A percentile compares a stretch with the other conserved stretches of the same genome.
Conservation (phyloP, 2,329 filamentous ascomycete genomes). For the Colletotrichum tabaci region DNA sequence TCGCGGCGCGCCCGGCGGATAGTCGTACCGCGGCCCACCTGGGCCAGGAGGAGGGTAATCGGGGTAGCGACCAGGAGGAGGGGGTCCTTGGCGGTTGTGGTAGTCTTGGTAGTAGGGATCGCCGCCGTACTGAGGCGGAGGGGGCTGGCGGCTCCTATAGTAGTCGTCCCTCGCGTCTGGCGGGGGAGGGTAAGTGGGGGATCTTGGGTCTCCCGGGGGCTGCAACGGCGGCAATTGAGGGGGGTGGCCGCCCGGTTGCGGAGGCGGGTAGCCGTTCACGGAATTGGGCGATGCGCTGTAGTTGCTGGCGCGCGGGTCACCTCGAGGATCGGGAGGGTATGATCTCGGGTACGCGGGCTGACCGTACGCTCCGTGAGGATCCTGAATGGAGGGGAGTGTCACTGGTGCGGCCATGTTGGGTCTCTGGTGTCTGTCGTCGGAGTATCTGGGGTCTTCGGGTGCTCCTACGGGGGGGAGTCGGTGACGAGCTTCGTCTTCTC, state of each 20-base stretch:
- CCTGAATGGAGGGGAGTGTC: slow-evolving; percentile 66
- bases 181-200: slow-evolving; percentile 40
- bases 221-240: slow-evolving; percentile 42
- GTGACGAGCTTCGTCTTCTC: slow-evolving; percentile 42
- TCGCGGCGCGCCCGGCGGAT: slow-evolving; percentile 44
- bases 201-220: slow-evolving; percentile 40
- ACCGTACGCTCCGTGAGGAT: slow-evolving; percentile 56
- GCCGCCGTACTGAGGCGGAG: slow-evolving; percentile 46
- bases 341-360: slow-evolving; percentile 52
- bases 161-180: slow-evolving; percentile 49
- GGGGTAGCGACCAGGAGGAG: slow-evolving; percentile 50
- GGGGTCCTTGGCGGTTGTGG: slow-evolving; percentile 53
- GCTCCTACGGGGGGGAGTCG: slow-evolving; percentile 36
- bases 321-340: slow-evolving; percentile 59
- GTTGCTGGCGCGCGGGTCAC: slow-evolving; percentile 44
- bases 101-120: slow-evolving; percentile 53
- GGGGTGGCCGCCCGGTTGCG: slow-evolving; percentile 34
- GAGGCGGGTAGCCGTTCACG: slow-evolving; percentile 63
- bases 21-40: slow-evolving; percentile 42
- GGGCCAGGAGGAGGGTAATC: slow-evolving; percentile 50
- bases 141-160: slow-evolving; percentile 49
- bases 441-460: slow-evolving; percentile 44
- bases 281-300: slow-evolving; percentile 60
- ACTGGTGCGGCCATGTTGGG: slow-evolving; percentile 61
- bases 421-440: slow-evolving; percentile 58